Conservation (phyloP, 1,284 basidiomycete genomes). For the Xerocomus amazonicus region DNA sequence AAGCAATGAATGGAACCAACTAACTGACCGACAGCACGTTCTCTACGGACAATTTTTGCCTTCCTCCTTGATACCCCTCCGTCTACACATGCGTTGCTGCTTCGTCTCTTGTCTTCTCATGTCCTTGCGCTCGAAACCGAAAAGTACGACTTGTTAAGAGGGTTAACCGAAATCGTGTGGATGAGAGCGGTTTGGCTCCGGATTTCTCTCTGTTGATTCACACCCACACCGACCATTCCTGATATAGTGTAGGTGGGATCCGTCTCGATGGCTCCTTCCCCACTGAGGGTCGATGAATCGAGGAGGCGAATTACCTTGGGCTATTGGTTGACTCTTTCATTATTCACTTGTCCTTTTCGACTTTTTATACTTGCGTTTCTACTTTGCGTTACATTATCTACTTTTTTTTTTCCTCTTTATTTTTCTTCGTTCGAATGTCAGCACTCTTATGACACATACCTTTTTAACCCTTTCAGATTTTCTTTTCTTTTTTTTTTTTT, state of each 20-base stretch:
- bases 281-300: background rate
- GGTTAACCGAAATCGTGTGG: constrained; percentile 35
- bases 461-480: constrained; percentile 2
- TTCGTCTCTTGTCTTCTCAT: constrained; percentile 11
- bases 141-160: constrained; percentile 30
- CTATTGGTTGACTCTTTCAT: constrained; percentile 59
- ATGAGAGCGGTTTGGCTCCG: constrained; percentile 41
- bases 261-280: background rate
- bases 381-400: constrained; percentile 34
- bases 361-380: constrained; percentile 32
- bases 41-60: constrained; percentile 28
- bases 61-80: constrained; percentile 29
- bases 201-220: constrained; percentile 24
- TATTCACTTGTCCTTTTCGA: constrained; percentile 42
- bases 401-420: constrained; percentile 19
- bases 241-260: constrained; percentile 7
- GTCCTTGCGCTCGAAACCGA: constrained; percentile 16
- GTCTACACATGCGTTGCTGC: constrained; percentile 26
- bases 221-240: background rate
- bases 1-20: constrained; percentile 22
- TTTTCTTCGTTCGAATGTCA: constrained; percentile 3
- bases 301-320: constrained; percentile 40
- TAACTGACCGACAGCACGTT: constrained; percentile 16
- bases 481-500: background rate
- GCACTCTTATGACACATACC: constrained; percentile 19